Base-by-base conservation (phyloP, 2,329 filamentous ascomycete species). In the Aspergillus ochraceus region DNA sequence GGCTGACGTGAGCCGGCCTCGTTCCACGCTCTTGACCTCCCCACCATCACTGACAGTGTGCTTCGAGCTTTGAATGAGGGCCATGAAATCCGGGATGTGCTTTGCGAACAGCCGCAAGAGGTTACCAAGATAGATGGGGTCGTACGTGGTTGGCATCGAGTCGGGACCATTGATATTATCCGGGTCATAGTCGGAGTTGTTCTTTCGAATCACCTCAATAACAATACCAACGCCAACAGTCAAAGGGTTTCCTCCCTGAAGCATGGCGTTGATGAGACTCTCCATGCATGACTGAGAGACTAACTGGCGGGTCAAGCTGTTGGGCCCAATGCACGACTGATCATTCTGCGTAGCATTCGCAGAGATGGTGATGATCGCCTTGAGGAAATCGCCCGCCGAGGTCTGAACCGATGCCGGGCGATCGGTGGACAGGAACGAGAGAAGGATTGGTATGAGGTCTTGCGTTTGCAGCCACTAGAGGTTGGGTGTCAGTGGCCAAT, bases 181-280 rank as follows among this genome's bases (percentile, higher is more conserved):
- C 0, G 95, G 89, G 68, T 99, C 95, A 74, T 99, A 99, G 76
- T 99, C 95, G 0, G 95, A 98, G 75, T 99, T 99, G 78, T 99
- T 99, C 80, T 99, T 99, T 61, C 95, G 87, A 73, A 99, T 99
- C 50, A 99, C 95, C 77, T 99, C 95, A 64, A 99, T 99, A 36
- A 99, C 86, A 70, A 98, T 97, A 20, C 95, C 95, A 11, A 99
- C 95, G 53, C 95, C 95, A 17, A 98, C 96, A 0, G 94, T 98
- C 60, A 99, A 79, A 6, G 95, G 90, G 70, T 99, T 98, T 26
- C 95, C 95, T 45, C 95, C 95, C 54, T 88, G 85, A 14, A 98
- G 85, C 95, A 99, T 99, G 69, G 94, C 91, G 14, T 85, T 81
- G 60, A 98, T 91, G n/a, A 99, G 84, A 60, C 87, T 87, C 71